These are phyloP conservation scores for Fonsecaea pugnacius DNA, from an alignment of 2,329 filamentous ascomycete genomes.

Conservation along the genomic window DNA sequence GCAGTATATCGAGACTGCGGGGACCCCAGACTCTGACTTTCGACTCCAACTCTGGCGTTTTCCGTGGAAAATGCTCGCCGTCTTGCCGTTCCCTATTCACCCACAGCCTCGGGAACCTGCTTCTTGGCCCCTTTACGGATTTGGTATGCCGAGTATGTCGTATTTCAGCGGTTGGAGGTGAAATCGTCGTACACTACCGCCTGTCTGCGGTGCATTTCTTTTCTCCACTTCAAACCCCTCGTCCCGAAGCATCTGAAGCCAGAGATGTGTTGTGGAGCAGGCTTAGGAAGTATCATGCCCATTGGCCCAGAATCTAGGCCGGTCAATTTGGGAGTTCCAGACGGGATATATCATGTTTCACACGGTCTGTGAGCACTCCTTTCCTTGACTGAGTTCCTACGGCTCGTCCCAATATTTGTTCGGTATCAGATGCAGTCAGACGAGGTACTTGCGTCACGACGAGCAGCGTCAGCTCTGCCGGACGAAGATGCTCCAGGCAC, in stretches of 20 bases:
- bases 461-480: not conserved
- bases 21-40: not conserved
- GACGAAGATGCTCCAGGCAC: not conserved
- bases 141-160: not conserved
- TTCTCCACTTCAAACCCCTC: not conserved
- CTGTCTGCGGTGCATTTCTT: not conserved
- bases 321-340: not conserved
- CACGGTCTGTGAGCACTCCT: not conserved
- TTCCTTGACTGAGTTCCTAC: not conserved
- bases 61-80: not conserved
- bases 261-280: not conserved
- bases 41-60: not conserved
- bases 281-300: not conserved
- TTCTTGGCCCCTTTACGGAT: not conserved
- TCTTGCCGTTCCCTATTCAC: not conserved
- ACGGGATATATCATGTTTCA: not conserved
- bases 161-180: not conserved
- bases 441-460: not conserved
- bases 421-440: not conserved
- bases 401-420: not conserved
- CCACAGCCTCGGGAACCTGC: not conserved
- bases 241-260: not conserved
- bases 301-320: not conserved
- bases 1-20: not conserved
- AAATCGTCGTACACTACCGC: not conserved